Base-by-base conservation (phyloP, 2,329 filamentous ascomycete genomes). In the Pseudogymnoascus sp. region DNA sequence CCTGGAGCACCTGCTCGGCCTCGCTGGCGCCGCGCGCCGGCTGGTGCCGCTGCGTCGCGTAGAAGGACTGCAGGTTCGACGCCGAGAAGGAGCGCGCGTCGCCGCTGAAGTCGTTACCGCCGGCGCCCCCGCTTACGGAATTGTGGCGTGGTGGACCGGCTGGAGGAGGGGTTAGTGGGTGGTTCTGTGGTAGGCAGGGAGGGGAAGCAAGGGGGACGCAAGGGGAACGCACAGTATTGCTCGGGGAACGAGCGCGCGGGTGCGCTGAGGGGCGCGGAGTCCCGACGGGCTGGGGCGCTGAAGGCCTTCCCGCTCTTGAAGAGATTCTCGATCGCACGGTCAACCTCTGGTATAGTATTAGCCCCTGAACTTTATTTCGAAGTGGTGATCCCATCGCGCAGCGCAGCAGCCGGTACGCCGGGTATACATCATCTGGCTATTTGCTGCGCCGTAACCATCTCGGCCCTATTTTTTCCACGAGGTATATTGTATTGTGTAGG, bases 1-100 rank as follows among this genome's bases (percentile, higher is more conserved):
- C 92, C 86, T 97, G 94, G 84, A 96, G 91, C 86, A 97, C 91
- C 80, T 97, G 92, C 80, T 97, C 94, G 77, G 92, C 91, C 81
- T 97, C 94, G 82, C 84, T 87, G 73, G 84, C 85, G 84, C 92
- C 79, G 83, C 91, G 79, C 82, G 91, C 81, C 82, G 84, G 85
- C 78, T 93, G 91, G 78, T 95, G 94, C 74, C 93, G 90, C 80
- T 97, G 94, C 71, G 86, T 87, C 74, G 92, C 91, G 78, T 97
- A 97, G 77, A 93, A 97, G 75, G 89, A 93, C 77, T 97, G 93
- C 65, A 94, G 82, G 76, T 94, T 92, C 68, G 89, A 86, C 64
- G 84, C 83, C 67, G 87, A 84, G 74, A 31, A 31, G 67, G 89
- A 84, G 66, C 90, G 86, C 69, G 86, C 85, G 73, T 85, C 82